Conservation (phyloP, 2,329 filamentous ascomycete species). For the Aspergillus transmontanensis region DNA sequence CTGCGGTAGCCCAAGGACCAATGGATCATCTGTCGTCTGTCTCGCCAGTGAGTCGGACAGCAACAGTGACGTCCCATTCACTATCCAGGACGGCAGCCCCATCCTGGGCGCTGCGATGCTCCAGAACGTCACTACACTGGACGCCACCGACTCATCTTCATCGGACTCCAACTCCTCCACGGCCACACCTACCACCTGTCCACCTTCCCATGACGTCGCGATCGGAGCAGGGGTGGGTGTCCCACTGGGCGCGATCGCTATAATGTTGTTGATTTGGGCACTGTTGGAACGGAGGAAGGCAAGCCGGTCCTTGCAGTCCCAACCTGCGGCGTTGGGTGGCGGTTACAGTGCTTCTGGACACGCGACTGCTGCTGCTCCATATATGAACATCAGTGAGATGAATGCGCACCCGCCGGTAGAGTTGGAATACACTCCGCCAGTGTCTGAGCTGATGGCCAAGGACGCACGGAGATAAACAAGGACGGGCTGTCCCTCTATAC, state of each 20-base stretch:
- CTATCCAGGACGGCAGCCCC: conserved; percentile 24
- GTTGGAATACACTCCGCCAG: background rate
- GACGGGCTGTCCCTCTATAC: background rate
- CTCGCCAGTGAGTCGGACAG: conserved; percentile 14
- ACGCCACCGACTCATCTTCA: background rate
- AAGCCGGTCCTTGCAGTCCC: background rate
- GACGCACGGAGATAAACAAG: background rate
- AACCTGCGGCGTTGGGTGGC: background rate
- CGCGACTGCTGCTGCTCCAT: background rate
- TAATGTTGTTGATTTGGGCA: conserved; percentile 32
- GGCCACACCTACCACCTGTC: background rate
- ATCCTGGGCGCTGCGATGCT: conserved; percentile 26
- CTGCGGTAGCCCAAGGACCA: conserved; percentile 25
- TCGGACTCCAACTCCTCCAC: background rate
- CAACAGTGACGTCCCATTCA: conserved; percentile 22
- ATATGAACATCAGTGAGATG: background rate
- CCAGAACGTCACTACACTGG: conserved; percentile 17
- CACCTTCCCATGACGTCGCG: conserved; percentile 21
- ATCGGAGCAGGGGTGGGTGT: conserved; percentile 35
- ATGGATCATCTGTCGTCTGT: conserved; percentile 18
- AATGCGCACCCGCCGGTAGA: background rate
- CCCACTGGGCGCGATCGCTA: conserved; percentile 31
- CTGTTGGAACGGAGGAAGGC: conserved; percentile 26
- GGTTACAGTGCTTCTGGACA: background rate
- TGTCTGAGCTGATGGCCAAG: background rate